Evolutionary conservation across 1,139 yeast genomes (phyloP).

Genomic region (Candida mesenterica): DNA sequence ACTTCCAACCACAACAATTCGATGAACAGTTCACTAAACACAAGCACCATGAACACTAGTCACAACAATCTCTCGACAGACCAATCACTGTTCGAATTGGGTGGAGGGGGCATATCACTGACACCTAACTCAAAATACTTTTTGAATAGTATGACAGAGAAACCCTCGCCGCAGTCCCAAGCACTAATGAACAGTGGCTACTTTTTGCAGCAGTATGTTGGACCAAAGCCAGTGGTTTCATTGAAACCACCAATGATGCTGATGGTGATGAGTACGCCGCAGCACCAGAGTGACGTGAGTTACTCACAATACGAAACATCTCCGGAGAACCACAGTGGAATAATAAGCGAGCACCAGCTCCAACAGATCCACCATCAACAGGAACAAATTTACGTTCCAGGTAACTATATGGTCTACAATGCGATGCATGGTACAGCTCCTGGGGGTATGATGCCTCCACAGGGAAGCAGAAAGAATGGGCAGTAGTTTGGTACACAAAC

Average conservation of each 20-base stretch:
- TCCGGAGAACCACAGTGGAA: constrained; percentile 6
- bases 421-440: constrained; percentile 4
- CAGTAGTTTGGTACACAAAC: too few relatives aligned
- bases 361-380: constrained; percentile 3
- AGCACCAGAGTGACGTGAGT: constrained; percentile 24
- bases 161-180: constrained; percentile 35
- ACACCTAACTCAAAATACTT: constrained; percentile 45
- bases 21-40: constrained; percentile 17
- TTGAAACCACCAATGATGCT: constrained; percentile 22
- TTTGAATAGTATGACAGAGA: constrained; percentile 42
- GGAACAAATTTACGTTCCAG: background rate
- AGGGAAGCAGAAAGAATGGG: background rate
- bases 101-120: constrained; percentile 31
- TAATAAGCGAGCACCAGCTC: background rate
- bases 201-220: constrained; percentile 28
- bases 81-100: constrained; percentile 38
- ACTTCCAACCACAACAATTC: constrained; percentile 14
- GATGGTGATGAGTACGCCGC: constrained; percentile 50
- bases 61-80: constrained; percentile 16
- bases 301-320: constrained; percentile 12
- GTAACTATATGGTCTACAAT: background rate
- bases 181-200: constrained; percentile 11
- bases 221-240: constrained; percentile 25
- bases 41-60: constrained; percentile 11
- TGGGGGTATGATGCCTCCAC: constrained; percentile 9